Evolutionary conservation across 179 eudicot genomes (phyloP).

Genomic region (Beta corolliflora): DNA sequence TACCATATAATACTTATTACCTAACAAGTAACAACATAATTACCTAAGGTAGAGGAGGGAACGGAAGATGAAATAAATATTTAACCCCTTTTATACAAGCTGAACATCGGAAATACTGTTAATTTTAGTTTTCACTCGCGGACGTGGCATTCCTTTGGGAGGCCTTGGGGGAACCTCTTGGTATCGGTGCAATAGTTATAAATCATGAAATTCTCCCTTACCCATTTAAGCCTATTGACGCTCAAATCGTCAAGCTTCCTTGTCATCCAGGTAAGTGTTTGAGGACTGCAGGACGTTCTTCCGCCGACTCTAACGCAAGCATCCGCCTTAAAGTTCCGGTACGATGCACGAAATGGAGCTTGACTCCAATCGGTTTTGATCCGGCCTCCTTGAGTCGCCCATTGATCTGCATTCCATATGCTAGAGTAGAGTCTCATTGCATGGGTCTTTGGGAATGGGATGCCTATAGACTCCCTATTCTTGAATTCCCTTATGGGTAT

Average conservation of each 20-base stretch:
- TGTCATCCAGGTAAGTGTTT: constrained; percentile 20
- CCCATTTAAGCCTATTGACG: constrained; percentile 30
- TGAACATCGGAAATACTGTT: too few species aligned
- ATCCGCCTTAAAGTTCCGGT: constrained; percentile 36
- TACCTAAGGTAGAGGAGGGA: too few species aligned
- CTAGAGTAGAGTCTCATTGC: constrained; percentile 41
- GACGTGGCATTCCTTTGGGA: constrained; percentile 33
- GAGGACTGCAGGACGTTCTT: constrained; percentile 21
- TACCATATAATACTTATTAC: too few species aligned
- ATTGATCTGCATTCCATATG: constrained; percentile 43
- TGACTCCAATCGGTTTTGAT: constrained; percentile 37
- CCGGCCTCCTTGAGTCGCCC: constrained; percentile 47
- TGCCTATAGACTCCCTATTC: constrained; percentile 35
- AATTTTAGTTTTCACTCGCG: background rate
- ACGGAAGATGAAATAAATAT: too few species aligned
- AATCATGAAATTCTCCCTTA: constrained; percentile 32
- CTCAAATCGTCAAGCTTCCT: constrained; percentile 22
- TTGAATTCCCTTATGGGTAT: constrained; percentile 42
- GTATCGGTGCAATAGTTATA: constrained; percentile 35
- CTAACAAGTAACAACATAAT: too few species aligned
- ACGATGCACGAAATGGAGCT: constrained; percentile 34
- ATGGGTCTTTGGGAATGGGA: constrained; percentile 35
- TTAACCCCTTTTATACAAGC: too few species aligned
- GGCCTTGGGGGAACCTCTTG: constrained; percentile 35
- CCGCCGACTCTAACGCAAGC: constrained; percentile 28